Percentiles rank a stretch among this genome's conserved stretches.
These are phyloP conservation scores for Porogramme epimiltina DNA, from an alignment of 1,284 basidiomycete species.

Conservation along the genomic window DNA sequence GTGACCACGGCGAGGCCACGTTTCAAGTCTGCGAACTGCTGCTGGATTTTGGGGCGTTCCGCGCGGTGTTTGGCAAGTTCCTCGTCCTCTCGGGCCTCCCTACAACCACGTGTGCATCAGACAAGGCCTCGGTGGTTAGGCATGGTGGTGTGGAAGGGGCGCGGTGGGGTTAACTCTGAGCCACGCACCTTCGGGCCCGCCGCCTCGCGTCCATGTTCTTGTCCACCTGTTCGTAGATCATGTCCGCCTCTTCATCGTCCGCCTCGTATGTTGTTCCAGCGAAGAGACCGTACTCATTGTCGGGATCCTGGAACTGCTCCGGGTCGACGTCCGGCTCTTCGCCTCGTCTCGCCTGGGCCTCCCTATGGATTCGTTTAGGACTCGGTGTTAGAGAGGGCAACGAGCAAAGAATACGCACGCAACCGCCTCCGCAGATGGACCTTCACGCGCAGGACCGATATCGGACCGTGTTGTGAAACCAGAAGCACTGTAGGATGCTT, in stretches of 20 bases:
- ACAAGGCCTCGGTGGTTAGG: too few species aligned
- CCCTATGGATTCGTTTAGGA: conserved; percentile 42
- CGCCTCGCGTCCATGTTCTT: conserved; percentile 88
- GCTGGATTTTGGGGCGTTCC: conserved; percentile 87
- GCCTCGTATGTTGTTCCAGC: conserved; percentile 95
- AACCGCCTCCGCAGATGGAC: conserved; percentile 85
- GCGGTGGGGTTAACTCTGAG: too few species aligned
- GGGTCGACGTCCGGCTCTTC: conserved; percentile 87
- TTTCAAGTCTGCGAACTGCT: conserved; percentile 95
- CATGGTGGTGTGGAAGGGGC: too few species aligned
- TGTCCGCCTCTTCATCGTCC: conserved; percentile 97
- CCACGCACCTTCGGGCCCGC: conserved; percentile 73
- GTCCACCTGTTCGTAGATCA: conserved; percentile 92
- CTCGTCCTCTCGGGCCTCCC: conserved; percentile 76
- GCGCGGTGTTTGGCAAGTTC: conserved; percentile 75
- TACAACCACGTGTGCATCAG: too few species aligned
- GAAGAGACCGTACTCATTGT: conserved; percentile 96
- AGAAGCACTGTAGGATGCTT: conserved; percentile 66
- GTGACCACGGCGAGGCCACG: conserved; percentile 85
- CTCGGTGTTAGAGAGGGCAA: not conserved
- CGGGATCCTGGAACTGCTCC: conserved; percentile 94
- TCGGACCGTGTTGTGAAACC: conserved; percentile 99
- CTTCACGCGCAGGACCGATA: conserved; percentile 97
- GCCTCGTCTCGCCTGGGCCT: conserved; percentile 81
- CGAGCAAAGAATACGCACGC: conserved; percentile 55